Conservation (phyloP, 805 yeast genomes). For the Hanseniaspora pseudoguilliermondii region DNA sequence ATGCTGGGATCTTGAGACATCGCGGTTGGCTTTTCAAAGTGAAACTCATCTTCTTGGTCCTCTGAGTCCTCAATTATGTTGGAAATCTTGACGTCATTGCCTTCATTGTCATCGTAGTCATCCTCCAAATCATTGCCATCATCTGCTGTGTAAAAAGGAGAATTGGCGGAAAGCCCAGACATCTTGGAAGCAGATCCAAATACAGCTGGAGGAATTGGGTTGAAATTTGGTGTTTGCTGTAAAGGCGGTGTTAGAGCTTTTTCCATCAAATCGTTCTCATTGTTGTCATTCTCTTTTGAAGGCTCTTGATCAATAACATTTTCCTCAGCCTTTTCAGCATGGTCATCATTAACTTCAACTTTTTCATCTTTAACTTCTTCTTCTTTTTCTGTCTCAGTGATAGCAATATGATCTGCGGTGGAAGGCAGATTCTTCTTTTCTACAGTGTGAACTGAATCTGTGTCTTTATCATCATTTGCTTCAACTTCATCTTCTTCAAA, state of each 20-base stretch:
- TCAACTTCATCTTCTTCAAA: neutral
- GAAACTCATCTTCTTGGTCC: neutral
- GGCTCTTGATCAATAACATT: neutral
- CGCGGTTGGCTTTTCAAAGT: neutral
- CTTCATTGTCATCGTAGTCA: neutral
- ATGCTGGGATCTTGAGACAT: neutral
- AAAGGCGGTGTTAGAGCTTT: neutral
- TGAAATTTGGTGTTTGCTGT: neutral
- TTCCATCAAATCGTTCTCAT: slow-evolving; percentile 1
- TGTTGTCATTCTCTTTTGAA: slow-evolving; percentile 17
- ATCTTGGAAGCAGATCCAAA: neutral
- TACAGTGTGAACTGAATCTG: neutral
- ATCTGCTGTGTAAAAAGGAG: slow-evolving; percentile 1
- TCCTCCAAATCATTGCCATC: neutral
- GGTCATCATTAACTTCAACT: neutral
- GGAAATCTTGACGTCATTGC: neutral
- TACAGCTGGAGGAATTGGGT: neutral
- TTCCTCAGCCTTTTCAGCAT: neutral
- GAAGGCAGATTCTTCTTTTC: neutral
- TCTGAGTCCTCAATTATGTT: neutral
- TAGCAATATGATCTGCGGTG: neutral
- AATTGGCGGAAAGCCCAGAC: neutral
- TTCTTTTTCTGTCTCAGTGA: neutral
- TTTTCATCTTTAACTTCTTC: neutral
- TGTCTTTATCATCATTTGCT: neutral